Evolutionary conservation across 202 grass and related monocot species (phyloP).

Genomic region (Setaria italica): DNA sequence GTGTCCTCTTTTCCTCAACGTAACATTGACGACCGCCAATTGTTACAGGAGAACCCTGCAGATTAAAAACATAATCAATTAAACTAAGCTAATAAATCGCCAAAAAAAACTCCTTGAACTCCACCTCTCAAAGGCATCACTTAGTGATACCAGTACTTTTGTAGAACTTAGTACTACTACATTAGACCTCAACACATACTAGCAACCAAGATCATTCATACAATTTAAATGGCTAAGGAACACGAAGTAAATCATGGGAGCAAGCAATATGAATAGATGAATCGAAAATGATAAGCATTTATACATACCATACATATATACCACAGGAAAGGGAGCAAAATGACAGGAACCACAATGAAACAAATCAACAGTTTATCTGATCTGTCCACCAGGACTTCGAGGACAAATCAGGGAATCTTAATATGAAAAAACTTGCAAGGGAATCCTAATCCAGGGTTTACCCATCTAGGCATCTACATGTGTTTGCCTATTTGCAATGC

Average conservation of each 20-base stretch:
- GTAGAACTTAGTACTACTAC: slow-evolving; percentile 8
- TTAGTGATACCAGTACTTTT: neutral
- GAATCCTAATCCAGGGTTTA: neutral
- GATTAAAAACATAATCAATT: slow-evolving; percentile 38
- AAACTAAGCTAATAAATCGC: slow-evolving; percentile 27
- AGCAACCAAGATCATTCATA: neutral
- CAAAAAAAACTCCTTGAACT: slow-evolving; percentile 14
- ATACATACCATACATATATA: neutral
- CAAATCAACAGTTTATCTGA: neutral
- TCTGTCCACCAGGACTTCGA: neutral
- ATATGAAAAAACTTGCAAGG: neutral
- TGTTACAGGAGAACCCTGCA: slow-evolving; percentile 69
- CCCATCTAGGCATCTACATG: neutral
- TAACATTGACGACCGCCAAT: slow-evolving; percentile 71
- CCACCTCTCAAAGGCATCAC: slow-evolving; percentile 16
- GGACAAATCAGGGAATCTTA: neutral
- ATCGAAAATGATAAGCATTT: neutral
- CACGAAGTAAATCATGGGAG: neutral
- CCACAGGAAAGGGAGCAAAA: no score
- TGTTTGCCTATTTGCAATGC: neutral
- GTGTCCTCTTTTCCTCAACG: slow-evolving; percentile 82
- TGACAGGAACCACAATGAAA: no score
- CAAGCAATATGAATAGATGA: slow-evolving; percentile 18
- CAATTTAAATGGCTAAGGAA: neutral
- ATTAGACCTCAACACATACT: neutral